Evolutionary conservation across 345 rosid genomes (phyloP), one percentile per base, ranked within the genome.

Genomic region (Euclidium syriacum): DNA sequence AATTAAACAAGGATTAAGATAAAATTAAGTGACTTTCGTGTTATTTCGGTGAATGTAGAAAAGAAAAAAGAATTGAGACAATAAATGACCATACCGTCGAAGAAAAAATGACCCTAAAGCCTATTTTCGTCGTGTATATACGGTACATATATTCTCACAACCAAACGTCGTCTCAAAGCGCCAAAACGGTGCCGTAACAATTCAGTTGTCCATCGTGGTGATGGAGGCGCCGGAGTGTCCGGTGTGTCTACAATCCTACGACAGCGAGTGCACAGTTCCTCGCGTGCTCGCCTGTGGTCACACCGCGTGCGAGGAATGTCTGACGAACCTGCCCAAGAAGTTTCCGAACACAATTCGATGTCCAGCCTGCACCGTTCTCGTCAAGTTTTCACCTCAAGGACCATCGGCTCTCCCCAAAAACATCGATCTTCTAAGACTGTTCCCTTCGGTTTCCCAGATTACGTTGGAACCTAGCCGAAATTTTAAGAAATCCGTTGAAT

Each of bases 211-310:
- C 3, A 34, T 43, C 62, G 38, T 63, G 51, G 29, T 34, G 75
- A 50, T 49, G 80, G 91, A 81, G 59, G n/a, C 66, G 41, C 92
- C 96, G 17, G 98, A 88, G 67, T 91, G 96, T 47, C 98, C 98
- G 27, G 95, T 88, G 17, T 91, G 98, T 62, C 78, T 91, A 14
- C 85, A 85, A 26, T 34, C 74, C 23, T 91, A 85, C 79, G 83
- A 83, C 78, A 75, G 85, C 52, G 78, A 59, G 7, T 43, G 23
- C 68, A 58, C 91, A 3, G 73, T 86, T 22, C 95, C 98, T 0
- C 95, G 96, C 26, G 95, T 91, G 25, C 95, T 91, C 32, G 6
- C 82, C 3, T 91, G 95, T 62, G 96, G 98, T 2, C 98, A 91
- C 72, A 68, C 88, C 14, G 73, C 78, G 52, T 91, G 98, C 80